These are phyloP conservation scores for Kodamaea sp. DNA, from an alignment of 1,139 yeast species.

Conservation along the genomic window DNA sequence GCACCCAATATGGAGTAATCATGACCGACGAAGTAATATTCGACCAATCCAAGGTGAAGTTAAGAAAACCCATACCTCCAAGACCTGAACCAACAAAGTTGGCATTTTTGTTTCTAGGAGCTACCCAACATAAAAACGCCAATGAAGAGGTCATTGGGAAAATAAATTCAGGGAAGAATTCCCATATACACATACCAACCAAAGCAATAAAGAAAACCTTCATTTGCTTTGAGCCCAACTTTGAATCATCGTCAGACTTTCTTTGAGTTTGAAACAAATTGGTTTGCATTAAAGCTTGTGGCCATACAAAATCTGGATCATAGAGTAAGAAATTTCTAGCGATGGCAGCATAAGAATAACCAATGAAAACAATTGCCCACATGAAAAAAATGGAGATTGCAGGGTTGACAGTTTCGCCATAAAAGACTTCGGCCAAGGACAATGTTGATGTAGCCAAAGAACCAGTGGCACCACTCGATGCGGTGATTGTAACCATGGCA, in stretches of 20 bases:
- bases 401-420: constrained; percentile 28
- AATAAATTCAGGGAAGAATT: constrained; percentile 39
- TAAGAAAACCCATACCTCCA: constrained; percentile 44
- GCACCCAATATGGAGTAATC: constrained; percentile 46
- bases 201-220: constrained; percentile 30
- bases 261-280: constrained; percentile 37
- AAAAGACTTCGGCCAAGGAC: constrained; percentile 40
- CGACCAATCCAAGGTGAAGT: constrained; percentile 44
- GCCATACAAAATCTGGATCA: constrained; percentile 45
- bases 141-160: constrained; percentile 42
- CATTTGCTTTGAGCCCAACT: constrained; percentile 28
- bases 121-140: constrained; percentile 43
- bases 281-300: constrained; percentile 47
- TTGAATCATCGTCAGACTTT: constrained; percentile 17
- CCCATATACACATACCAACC: constrained; percentile 34
- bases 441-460: constrained; percentile 41
- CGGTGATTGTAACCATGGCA: constrained; percentile 42
- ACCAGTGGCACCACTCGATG: constrained; percentile 46
- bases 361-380: constrained; percentile 47
- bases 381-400: constrained; percentile 35
- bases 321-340: constrained; percentile 39
- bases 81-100: constrained; percentile 44
- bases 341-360: constrained; percentile 46
- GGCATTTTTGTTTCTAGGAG: constrained; percentile 32
- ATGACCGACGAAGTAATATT: constrained; percentile 42